Base-by-base conservation (phyloP, 2,329 filamentous ascomycete genomes). In the Colletotrichum tofieldiae region DNA sequence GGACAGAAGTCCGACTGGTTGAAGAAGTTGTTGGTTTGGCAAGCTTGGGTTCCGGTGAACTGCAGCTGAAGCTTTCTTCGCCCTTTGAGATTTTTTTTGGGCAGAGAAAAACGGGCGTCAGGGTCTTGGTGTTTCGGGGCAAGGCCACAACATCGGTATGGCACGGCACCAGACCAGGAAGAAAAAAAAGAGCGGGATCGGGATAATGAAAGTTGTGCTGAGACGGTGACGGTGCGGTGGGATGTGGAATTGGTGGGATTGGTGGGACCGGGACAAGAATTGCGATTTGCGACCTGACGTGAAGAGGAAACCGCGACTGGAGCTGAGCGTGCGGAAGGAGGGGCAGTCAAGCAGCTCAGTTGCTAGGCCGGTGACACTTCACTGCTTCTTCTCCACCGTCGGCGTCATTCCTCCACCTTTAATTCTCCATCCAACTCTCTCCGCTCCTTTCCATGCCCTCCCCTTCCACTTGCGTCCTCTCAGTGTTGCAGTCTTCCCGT, bases 401-500 rank as follows among this genome's bases (percentile, higher is more conserved):
- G 52, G 70, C 70, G 70, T 72, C 70, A 72, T 72, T 60, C 70
- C 70, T 70, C 70, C 70, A 72, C 70, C 49, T 52, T 54, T 43
- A 14, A 55, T 60, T 67, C 59, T 35, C 59, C 65, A 69, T 72
- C 67, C 45, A 49, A 49, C 45, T 20, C 63, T 23, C 58, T 68
- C 69, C 58, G 58, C 69, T 68, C 69, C 55, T 65, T 52, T 65
- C n/a, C 52, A 63, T 59, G 59, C 51, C 35, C 59, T 55, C 54
- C 56, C 26, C 41, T 43, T 32, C 29, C 59, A 39, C 23, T 14
- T 54, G 35, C 8, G n/a, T 55, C 55, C 9, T 29, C 29, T 29
- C 32, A 56, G 20, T 45, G 43, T 62, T 26, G 29, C 41, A 35
- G 39, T 56, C 12, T 26, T 47, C 23, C 56, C 37, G 32, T 35